These are phyloP conservation scores for Parsonsia alboflavescens DNA, from an alignment of 257 asterid genomes.

Conservation along the genomic window DNA sequence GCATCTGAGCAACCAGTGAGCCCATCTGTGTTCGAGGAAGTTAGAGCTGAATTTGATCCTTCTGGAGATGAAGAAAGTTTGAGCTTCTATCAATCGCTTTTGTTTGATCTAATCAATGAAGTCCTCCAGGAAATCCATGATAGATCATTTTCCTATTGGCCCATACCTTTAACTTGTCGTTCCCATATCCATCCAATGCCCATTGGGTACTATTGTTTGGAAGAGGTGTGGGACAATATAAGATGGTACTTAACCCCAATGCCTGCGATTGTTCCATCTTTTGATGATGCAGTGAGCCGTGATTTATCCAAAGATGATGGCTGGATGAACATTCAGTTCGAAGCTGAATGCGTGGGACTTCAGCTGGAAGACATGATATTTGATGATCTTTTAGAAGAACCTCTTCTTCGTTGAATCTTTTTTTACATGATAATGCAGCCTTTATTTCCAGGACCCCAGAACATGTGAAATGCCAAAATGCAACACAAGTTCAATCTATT, in stretches of 20 bases:
- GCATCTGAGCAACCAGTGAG: constrained; percentile 46
- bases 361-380: constrained; percentile 60
- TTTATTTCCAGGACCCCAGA: too few relatives aligned
- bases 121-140: constrained; percentile 53
- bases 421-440: not conserved
- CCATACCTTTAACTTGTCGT: constrained; percentile 36
- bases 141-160: constrained; percentile 67
- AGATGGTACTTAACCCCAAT: constrained; percentile 31
- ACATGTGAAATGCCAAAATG: not conserved
- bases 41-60: constrained; percentile 31
- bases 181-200: constrained; percentile 59
- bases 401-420: constrained; percentile 14
- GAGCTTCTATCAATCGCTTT: constrained; percentile 37
- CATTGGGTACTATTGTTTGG: constrained; percentile 48
- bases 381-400: constrained; percentile 62
- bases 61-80: constrained; percentile 31
- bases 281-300: constrained; percentile 51
- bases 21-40: constrained; percentile 53
- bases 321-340: constrained; percentile 80
- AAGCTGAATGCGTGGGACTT: constrained; percentile 62
- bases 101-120: constrained; percentile 68
- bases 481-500: not conserved
- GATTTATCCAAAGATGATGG: constrained; percentile 45
- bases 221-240: constrained; percentile 67
- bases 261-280: constrained; percentile 38